Conservation (phyloP, 2,329 filamentous ascomycete species). For the Claviceps sp. region DNA sequence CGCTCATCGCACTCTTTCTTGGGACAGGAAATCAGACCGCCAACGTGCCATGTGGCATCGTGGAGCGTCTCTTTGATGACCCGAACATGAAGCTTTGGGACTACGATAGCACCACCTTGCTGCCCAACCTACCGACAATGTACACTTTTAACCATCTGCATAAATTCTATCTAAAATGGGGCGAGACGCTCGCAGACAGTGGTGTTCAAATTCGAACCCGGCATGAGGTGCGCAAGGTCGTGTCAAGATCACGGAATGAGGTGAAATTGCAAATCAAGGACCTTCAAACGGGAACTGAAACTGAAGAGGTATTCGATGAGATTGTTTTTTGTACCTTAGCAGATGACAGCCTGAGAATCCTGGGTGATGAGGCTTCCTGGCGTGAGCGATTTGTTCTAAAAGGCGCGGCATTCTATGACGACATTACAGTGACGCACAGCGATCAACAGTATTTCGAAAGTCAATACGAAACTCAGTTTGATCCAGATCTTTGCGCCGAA, state of each 20-base stretch:
- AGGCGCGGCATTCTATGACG: slow-evolving; percentile 56
- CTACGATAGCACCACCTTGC: slow-evolving; percentile 39
- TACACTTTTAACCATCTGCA: slow-evolving; percentile 51
- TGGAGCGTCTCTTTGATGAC: slow-evolving; percentile 46
- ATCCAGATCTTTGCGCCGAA: slow-evolving; percentile 34
- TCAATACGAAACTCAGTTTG: slow-evolving; percentile 53
- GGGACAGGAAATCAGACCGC: slow-evolving; percentile 65
- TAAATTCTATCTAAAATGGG: slow-evolving; percentile 48
- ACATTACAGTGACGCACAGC: slow-evolving; percentile 57
- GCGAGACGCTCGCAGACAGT: slow-evolving; percentile 34
- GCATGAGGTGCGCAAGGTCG: slow-evolving; percentile 40
- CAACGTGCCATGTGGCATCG: slow-evolving; percentile 54
- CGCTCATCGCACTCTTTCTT: slow-evolving; percentile 59
- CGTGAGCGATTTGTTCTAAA: slow-evolving; percentile 55
- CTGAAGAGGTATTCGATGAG: slow-evolving; percentile 46
- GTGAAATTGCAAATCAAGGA: slow-evolving; percentile 40
- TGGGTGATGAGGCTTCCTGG: slow-evolving; percentile 42
- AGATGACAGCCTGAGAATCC: slow-evolving; percentile 49
- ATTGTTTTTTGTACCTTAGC: slow-evolving; percentile 52
- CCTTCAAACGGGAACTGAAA: slow-evolving; percentile 35
- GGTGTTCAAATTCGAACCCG: slow-evolving; percentile 43
- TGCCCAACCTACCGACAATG: slow-evolving; percentile 50
- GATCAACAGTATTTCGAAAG: slow-evolving; percentile 52
- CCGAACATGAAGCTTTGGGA: slow-evolving; percentile 47
- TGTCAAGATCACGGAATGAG: slow-evolving; percentile 35